Base-by-base conservation (phyloP, 164 flowering plant species). In the Tinospora cordifolia region DNA sequence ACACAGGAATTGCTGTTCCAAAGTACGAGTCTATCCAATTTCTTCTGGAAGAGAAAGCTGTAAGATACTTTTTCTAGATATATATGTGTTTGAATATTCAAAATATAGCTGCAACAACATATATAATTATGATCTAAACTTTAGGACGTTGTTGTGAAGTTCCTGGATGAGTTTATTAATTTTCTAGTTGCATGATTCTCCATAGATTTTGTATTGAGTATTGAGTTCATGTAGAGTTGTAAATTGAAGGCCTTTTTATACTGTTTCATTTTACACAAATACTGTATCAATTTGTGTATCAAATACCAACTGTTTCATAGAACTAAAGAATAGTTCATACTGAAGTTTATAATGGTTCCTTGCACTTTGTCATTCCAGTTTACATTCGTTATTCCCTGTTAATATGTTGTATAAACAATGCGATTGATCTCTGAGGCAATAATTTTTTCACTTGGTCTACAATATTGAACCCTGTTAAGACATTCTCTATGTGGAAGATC, bases 221-320 rank as follows among this genome's bases (percentile, higher is more conserved):
- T 36, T 15, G 9, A 54, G 36, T 30, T 30, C 3, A 15, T 62
- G 66, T 46, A 46, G 63, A 68, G 41, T 25, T 68, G 71, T 68
- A 62, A 41, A 70, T 44, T 26, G 41, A 62, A 41, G 66, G 62
- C 60, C 26, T 44, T 66, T 36, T 58, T 70, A 51, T 62, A 62
- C 47, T 62, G 57, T 25, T 70, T 60, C 11, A 38, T 69, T 58
- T 67, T 21, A 67, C 10, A 67, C 15, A 26, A 67, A 58, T 30
- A 54, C 30, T 22, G 26, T 57, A 68, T 46, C 38, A 21, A 68
- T 68, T 47, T 67, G 19, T 68, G 57, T 70, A 70, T 62, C 72
- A 13, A 70, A 15, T 25, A 36, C 25, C 17, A 17, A 5, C 54
- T 44, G 36, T 24, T 60, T 22, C 3, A 21, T 68, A 30, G 6